Conservation (phyloP, 176 grass and related monocot genomes). For the Stipa capillata region DNA sequence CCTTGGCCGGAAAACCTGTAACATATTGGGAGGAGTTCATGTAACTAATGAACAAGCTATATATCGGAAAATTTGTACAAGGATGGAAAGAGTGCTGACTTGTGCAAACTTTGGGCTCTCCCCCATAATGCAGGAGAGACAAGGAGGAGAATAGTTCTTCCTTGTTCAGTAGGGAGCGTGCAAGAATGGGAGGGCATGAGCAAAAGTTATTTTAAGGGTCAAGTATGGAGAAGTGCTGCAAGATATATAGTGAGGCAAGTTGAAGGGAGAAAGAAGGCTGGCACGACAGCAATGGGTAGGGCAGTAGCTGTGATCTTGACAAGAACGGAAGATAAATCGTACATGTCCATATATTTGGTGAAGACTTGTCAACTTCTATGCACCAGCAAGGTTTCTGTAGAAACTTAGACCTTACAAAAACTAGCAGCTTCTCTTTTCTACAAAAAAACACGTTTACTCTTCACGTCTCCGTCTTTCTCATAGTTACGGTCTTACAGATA, state of each 20-base stretch:
- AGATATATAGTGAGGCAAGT: conserved; percentile 46
- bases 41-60: not conserved
- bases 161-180: not conserved
- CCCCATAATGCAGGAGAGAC: conserved; percentile 7
- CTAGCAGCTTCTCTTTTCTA: not conserved
- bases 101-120: conserved; percentile 33
- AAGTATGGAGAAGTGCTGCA: not conserved
- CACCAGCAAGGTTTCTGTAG: not conserved
- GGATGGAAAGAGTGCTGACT: conserved; percentile 5
- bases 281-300: not conserved
- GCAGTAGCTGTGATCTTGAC: conserved; percentile 18
- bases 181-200: not conserved
- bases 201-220: not conserved
- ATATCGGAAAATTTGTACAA: not conserved
- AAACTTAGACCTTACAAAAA: not conserved
- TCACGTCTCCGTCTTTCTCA: not conserved
- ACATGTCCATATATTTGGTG: not conserved
- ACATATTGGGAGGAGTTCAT: not conserved
- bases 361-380: not conserved
- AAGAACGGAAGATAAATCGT: conserved; percentile 8
- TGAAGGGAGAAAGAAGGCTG: not conserved
- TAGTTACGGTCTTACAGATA: not conserved
- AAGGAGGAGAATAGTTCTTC: not conserved
- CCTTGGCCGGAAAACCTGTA: conserved; percentile 47
- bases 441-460: not conserved